Evolutionary conservation across 1,284 basidiomycete species (phyloP), one percentile per base, ranked within the genome.

Genomic region (Ceratobasidium sp.): DNA sequence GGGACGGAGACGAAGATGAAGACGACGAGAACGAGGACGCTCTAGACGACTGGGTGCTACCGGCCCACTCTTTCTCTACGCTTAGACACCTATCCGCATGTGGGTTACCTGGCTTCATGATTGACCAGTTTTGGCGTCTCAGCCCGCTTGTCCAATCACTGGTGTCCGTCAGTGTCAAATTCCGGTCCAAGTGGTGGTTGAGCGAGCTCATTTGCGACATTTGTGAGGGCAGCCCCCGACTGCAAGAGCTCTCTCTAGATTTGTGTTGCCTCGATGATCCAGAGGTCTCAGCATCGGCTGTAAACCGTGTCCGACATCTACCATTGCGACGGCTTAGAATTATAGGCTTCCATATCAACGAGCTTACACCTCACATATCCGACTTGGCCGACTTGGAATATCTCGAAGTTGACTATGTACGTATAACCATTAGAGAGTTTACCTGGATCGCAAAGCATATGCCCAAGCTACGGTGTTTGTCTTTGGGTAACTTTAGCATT

Each of bases 261-360:
- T 16, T n/a, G 18, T n/a, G 3, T 27, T 0, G 41, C 1, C 0
- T 18, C 20, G 3, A 41, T 2, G 52, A 41, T 5, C 35, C 38
- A 6, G 35, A 44, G 30, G 1, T 44, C n/a, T n/a, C 68, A 23
- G 5, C 5, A 6, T 18, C 38, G 7, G 27, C 23, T 2, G 20
- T 50, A 3, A 27, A 46, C 18, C 33, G 44, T 30, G 7, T 70
- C 3, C 20, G 18, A n/a, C 7, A 35, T 1, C 41, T 71, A 12
- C 54, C 68, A 35, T 44, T 71, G n/a, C 54, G 23, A 46, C 50
- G 54, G 3, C 7, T 71, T 3, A 54, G 41, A 33, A 48, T 71
- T 10, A 6, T 18, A 41, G 23, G 30, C 27, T 12, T 16, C 5
- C 2, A 18, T 35, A 46, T 23, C 38, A 6, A 12, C 23, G 38